Conservation (phyloP, 768 basidiomycete genomes). For the Stropharia rugosoannulata region DNA sequence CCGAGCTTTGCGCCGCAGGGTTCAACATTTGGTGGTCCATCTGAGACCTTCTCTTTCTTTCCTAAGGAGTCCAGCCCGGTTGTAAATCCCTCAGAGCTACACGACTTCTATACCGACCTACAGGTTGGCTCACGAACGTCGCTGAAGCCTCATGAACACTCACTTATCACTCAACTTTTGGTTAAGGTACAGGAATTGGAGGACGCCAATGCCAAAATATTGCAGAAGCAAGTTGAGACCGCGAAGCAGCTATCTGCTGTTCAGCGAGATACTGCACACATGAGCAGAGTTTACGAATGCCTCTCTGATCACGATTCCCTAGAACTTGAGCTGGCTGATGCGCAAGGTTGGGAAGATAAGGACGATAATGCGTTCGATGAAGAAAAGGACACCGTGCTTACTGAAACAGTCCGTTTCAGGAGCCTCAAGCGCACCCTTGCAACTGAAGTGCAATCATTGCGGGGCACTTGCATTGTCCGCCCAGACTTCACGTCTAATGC, state of each 20-base stretch:
- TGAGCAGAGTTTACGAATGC: constrained; percentile 68
- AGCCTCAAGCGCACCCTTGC: constrained; percentile 46
- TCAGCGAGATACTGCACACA: constrained; percentile 70
- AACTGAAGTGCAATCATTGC: constrained; percentile 22
- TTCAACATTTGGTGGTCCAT: constrained; percentile 36
- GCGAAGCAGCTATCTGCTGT: constrained; percentile 61
- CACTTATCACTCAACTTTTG: constrained; percentile 69
- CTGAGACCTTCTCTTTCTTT: constrained; percentile 27
- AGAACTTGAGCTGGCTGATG: constrained; percentile 40
- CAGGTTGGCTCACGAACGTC: background rate
- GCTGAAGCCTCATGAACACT: constrained; percentile 44
- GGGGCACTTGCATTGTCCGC: constrained; percentile 16
- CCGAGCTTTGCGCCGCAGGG: constrained; percentile 66
- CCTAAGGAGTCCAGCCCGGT: constrained; percentile 22
- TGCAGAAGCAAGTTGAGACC: constrained; percentile 63
- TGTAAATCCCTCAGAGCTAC: background rate
- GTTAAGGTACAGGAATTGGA: constrained; percentile 78
- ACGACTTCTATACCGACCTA: background rate
- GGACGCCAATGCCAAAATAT: constrained; percentile 65
- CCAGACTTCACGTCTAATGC: constrained; percentile 12
- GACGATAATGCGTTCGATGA: constrained; percentile 5
- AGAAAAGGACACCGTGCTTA: constrained; percentile 15
- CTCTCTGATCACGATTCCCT: constrained; percentile 53
- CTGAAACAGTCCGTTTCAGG: constrained; percentile 45
- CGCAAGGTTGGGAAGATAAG: constrained; percentile 12